A percentile compares a stretch with the other conserved stretches of the same genome.
Evolutionary conservation across 2,329 filamentous ascomycete genomes (phyloP).

Genomic region (Microdochium nivale): DNA sequence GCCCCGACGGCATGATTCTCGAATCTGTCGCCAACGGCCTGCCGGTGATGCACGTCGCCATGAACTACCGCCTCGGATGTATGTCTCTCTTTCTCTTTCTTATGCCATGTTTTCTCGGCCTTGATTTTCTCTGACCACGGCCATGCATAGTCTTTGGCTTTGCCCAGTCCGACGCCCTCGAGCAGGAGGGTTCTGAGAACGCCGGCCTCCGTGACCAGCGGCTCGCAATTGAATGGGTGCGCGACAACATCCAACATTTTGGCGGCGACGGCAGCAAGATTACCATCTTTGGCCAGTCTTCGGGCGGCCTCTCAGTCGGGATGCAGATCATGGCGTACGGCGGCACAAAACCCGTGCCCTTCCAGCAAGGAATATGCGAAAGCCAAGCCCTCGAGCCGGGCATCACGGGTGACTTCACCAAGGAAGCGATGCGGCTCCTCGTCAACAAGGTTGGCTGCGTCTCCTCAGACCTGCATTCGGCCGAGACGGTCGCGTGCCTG

Average conservation of each 20-base stretch:
- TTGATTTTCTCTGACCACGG: neutral
- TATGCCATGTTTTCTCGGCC: neutral
- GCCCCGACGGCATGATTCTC: conserved; percentile 35
- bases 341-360: conserved; percentile 30
- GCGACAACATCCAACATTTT: conserved; percentile 34
- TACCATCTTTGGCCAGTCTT: conserved; percentile 31
- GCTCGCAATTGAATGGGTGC: conserved; percentile 34
- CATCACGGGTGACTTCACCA: conserved; percentile 37
- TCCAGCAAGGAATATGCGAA: conserved; percentile 35
- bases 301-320: conserved; percentile 27
- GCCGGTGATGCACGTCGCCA: conserved; percentile 23
- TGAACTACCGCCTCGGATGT: conserved; percentile 25
- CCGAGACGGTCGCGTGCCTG: conserved; percentile 36
- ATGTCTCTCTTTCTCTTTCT: conserved; percentile 2
- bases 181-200: conserved; percentile 27
- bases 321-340: conserved; percentile 41
- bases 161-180: conserved; percentile 16
- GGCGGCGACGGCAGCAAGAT: conserved; percentile 33
- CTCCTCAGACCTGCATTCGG: conserved; percentile 26
- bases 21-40: conserved; percentile 33
- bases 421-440: conserved; percentile 33
- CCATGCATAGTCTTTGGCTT: conserved; percentile 17
- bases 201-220: conserved; percentile 36
- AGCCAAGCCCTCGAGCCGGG: conserved; percentile 42
- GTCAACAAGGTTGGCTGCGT: conserved; percentile 34